Evolutionary conservation across 2,329 filamentous ascomycete genomes (phyloP), one percentile per base, ranked within the genome.

Genomic region (Neurospora crassa): DNA sequence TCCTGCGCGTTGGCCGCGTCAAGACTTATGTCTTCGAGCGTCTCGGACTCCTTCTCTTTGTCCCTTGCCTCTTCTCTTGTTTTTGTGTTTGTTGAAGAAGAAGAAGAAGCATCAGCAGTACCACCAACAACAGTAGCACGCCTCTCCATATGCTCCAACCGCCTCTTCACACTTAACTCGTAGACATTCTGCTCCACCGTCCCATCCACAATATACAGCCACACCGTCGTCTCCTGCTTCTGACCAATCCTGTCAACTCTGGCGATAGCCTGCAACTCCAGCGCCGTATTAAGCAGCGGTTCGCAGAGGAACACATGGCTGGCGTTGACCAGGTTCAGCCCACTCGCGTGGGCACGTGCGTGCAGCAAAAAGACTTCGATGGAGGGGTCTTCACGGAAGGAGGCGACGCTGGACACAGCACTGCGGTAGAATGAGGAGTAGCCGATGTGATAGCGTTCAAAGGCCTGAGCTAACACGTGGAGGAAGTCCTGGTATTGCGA

Each of bases 211-310:
- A 98, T 86, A 79, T 98, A 98, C 80, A 97, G 91, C 92, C 94
- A 98, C 1, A 98, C 94, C 0, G 93, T 97, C 0, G 96, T 99
- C 74, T 92, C 87, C 69, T 92, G 89, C 74, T 90, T 86, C 80
- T 98, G 96, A 0, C 96, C 96, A 74, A 99, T 99, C 43, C 96
- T 89, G 79, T 99, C 94, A 1, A 99, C 94, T 71, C 96, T 91
- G 0, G 95, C 94, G 77, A 98, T 97, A 16, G 94, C 95, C 80
- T 99, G 96, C 11, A 98, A 85, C 80, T 98, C 96, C 18, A 99
- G 89, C 0, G 94, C 94, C 0, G 95, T 95, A 78, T 98, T 97
- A 76, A 98, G 89, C 3, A 98, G 84, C 2, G 96, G 96, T 78
- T 99, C 96, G 79, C 94, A 97, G 5, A 99, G 86, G 78, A 98